Base-by-base conservation (phyloP, 2,329 filamentous ascomycete genomes). In the Leptographium radiaticola region DNA sequence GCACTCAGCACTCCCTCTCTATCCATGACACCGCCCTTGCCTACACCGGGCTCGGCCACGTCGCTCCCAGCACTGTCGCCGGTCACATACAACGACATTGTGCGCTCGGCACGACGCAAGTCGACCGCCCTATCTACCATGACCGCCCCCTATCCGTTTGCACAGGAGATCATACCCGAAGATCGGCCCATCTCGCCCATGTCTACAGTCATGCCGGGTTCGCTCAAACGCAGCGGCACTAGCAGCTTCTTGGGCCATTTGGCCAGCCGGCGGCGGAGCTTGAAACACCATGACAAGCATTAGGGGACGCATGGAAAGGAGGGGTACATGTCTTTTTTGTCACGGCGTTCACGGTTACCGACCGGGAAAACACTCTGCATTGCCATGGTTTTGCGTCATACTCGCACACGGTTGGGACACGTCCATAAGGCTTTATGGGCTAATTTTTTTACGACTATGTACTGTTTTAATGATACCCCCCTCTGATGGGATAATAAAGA, bases 31-130 rank as follows among this genome's bases (percentile, higher is more conserved):
- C 44, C 34, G 16, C 42, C 54, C 9, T 18, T 39, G 36, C 31
- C 34, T 11, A 4, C 47, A 16, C 18, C 50, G 2, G 13, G n/a
- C 20, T 36, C 50, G 11, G 18, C 18, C 20, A 5, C 48, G 15
- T 15, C 34, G 1, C 31, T 38, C 20, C 30, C 49, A 1, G 36
- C 33, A 5, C 51, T 34, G 12, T 30, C 45, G 39, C 45, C 52
- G 2, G 61, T 70, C 34, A 75, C 68, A 8, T 76, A 76, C 62
- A 70, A 72, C 48, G 73, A 77, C 44, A 72, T 76, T 50, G 64
- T 76, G 45, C 66, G 30, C 12, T 52, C 50, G 1, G 34, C 51
- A 2, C 54, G 55, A 20, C 58, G 58, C 55, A 58, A 58, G 55
- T 59, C 58, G 3, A 25, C 57, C 18, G 53, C 49, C 16, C 10